phyloP scores from a whole-genome alignment of 306 rosid species.

The Astragalus membranaceus region DNA sequence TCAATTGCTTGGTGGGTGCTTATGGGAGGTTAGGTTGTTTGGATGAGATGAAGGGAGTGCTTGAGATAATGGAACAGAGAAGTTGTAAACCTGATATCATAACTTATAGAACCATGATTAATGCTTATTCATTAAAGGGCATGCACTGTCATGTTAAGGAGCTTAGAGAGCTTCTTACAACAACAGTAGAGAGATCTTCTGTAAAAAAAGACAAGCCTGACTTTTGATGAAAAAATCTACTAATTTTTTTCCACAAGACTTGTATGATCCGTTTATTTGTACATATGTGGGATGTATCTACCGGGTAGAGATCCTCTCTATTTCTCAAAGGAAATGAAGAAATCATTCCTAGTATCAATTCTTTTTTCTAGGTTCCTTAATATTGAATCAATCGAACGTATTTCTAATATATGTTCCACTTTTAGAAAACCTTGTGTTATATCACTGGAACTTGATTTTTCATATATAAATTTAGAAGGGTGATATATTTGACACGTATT shows the following conservation, averaged over 20 bases:
- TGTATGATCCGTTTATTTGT: neutral
- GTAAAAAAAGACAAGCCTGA: constrained; percentile 57
- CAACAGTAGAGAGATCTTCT: constrained; percentile 35
- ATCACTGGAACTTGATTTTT: no score
- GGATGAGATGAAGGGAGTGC: constrained; percentile 71
- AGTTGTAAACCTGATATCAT: constrained; percentile 76
- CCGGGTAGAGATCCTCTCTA: no score
- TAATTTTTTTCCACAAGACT: neutral
- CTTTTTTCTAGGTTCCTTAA: no score
- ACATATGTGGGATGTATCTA: neutral
- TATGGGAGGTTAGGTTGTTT: constrained; percentile 69
- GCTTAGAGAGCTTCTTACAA: constrained; percentile 42
- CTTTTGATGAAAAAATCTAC: constrained; percentile 29
- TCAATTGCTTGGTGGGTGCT: constrained; percentile 84
- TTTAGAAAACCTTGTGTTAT: no score
- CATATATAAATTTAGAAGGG: no score
- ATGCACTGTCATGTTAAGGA: constrained; percentile 66
- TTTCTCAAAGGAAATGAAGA: no score
- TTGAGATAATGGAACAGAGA: constrained; percentile 63
- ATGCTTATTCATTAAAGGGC: constrained; percentile 66
- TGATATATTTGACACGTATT: no score
- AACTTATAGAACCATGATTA: constrained; percentile 87
- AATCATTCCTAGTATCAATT: no score
- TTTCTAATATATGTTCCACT: no score
- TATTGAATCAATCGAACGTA: no score